Evolutionary conservation across 1,284 basidiomycete genomes (phyloP), one percentile per base, ranked within the genome.

Genomic region (Vanrija sp.): DNA sequence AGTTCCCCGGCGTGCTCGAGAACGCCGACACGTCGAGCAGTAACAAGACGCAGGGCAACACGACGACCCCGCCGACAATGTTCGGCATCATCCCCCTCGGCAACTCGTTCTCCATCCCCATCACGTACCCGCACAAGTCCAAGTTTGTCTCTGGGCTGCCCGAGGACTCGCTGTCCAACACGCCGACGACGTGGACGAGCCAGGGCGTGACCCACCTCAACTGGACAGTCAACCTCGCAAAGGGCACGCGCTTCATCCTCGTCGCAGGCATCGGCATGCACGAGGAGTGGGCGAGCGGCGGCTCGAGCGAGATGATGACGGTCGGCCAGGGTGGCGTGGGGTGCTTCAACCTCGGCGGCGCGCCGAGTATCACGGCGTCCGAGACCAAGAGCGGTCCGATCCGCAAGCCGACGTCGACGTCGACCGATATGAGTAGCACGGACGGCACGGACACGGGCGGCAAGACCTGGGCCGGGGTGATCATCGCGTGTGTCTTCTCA

Each of bases 401-500:
- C 3, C 18, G n/a, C 14, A 22, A 23, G 12, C 50, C 50, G 6
- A 46, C 51, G 2, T 9, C 20, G 16, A 22, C 27, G 12, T 10
- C 6, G 24, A 22, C 22, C 45, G n/a, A 41, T 15, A 31, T 19
- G 39, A 31, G n/a, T 31, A 23, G 14, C 22, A 1, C 7, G 2
- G 15, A 12, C 12, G 31, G 31, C 10, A 14, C 31, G n/a, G n/a
- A n/a, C n/a, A n/a, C 12, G 10, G n/a, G 25, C 39, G 4, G 16
- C 39, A 20, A 37, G 12, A 36, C n/a, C 6, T 5, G 27, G 7
- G 46, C 18, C 2, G 51, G 46, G 2, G 45, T 54, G 9, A 24
- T 88, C 84, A 25, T 86, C 83, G 62, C 68, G 15, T 63, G 63
- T 82, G 54, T 85, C 83, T 56, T 88, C 83, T 64, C 67, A 31